These are phyloP conservation scores for Venturia effusa DNA, from an alignment of 2,329 filamentous ascomycete species.

Conservation along the genomic window DNA sequence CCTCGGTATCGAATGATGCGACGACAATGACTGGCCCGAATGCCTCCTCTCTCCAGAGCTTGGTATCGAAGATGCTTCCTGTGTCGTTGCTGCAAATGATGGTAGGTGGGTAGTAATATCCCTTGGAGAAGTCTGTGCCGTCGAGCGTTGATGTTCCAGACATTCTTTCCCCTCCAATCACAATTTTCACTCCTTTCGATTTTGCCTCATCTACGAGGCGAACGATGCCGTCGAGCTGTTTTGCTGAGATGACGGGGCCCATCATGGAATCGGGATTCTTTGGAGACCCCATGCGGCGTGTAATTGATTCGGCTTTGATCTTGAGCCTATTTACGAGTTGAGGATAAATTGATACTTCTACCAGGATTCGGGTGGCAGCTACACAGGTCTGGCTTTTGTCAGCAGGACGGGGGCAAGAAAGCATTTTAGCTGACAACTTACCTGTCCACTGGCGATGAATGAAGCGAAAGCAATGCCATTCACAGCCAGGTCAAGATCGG, in stretches of 20 bases:
- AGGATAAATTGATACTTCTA: conserved; percentile 34
- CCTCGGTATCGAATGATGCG: conserved; percentile 45
- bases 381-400: conserved; percentile 39
- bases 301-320: conserved; percentile 39
- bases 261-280: conserved; percentile 48
- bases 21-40: conserved; percentile 55
- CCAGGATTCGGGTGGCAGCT: conserved; percentile 43
- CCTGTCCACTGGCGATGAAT: conserved; percentile 39
- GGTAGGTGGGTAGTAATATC: conserved; percentile 53
- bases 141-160: conserved; percentile 39
- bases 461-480: conserved; percentile 29
- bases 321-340: conserved; percentile 29
- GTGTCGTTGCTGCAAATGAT: conserved; percentile 47
- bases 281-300: conserved; percentile 45
- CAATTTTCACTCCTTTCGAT: conserved; percentile 56
- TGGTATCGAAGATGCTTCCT: conserved; percentile 34
- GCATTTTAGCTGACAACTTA: neutral
- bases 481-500: conserved; percentile 25
- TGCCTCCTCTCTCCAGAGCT: conserved; percentile 49
- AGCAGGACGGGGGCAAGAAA: neutral
- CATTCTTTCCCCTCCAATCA: conserved; percentile 46
- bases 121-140: conserved; percentile 45
- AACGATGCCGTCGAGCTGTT: conserved; percentile 30
- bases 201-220: conserved; percentile 31
- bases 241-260: conserved; percentile 51